phyloP scores from a whole-genome alignment of 257 asterid species.

The Capsicum baccatum region DNA sequence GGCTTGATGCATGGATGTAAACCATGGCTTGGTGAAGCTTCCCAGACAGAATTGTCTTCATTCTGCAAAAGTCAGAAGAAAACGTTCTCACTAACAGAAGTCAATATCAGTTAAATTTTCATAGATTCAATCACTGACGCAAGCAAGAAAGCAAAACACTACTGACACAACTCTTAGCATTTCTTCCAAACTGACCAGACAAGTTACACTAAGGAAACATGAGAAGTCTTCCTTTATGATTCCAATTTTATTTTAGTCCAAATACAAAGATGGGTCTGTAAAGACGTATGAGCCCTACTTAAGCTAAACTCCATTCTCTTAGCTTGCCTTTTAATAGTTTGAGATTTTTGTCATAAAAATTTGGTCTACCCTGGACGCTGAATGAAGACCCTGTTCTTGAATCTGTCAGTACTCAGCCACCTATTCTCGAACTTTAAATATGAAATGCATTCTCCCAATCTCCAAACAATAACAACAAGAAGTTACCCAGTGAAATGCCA shows the following conservation, averaged over 20 bases:
- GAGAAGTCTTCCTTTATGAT: neutral
- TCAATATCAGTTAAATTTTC: neutral
- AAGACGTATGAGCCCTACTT: no score
- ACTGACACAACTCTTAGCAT: neutral
- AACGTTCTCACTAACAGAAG: constrained; percentile 35
- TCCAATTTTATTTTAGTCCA: neutral
- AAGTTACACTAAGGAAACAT: neutral
- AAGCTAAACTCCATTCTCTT: no score
- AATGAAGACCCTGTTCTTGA: no score
- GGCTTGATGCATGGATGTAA: constrained; percentile 72
- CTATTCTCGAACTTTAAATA: no score
- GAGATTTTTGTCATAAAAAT: no score
- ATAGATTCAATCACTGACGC: neutral
- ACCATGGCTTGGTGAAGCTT: constrained; percentile 58
- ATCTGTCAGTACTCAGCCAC: no score
- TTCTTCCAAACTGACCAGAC: neutral
- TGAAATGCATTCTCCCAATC: no score
- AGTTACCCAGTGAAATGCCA: no score
- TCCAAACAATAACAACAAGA: no score
- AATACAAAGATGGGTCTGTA: neutral
- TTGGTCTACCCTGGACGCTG: no score
- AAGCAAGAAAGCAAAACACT: constrained; percentile 4
- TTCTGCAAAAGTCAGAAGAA: constrained; percentile 48
- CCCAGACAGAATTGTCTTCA: constrained; percentile 63
- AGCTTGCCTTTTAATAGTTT: no score